Evolutionary conservation across 169 alveolate species (phyloP), one percentile per base, ranked within the genome.

Genomic region (Cryptosporidium andersoni): DNA sequence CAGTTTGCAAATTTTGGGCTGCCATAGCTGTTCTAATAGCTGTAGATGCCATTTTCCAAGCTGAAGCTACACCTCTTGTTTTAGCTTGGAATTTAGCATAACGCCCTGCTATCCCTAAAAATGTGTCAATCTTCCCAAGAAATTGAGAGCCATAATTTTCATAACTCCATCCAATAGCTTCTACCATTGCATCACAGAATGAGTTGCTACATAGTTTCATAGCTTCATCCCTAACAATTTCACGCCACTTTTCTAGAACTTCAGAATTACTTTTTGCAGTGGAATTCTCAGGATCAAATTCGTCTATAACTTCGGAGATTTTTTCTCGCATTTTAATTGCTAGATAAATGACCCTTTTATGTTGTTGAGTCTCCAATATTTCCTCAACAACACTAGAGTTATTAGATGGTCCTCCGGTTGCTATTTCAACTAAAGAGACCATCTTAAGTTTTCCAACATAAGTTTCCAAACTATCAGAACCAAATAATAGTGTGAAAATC

Each of bases 161-260:
- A 90, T 95, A 95, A 4, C 95, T 92, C 97, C 97, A 95, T 2
- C 96, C 97, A 34, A 95, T 91, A 55, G 96, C 94, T 65, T 91
- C 94, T 34, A 93, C 91, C 66, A 95, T 92, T 39, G 94, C 93
- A 62, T 91, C 94, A 5, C 96, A 91, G 66, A 94, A 95, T 11
- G 96, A 92, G 49, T 90, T 92, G 63, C 88, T 92, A 89, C 97
- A 94, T 80, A 89, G 89, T 40, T 53, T 90, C 56, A 81, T 89
- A n/a, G 94, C 95, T 62, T 89, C 92, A 39, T 82, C 67, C 25
- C 67, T 64, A 81, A 94, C 81, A 42, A 65, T 80, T 43, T 67
- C 88, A 36, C 89, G 90, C 95, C 95, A 94, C 9, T 81, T 12
- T 3, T 3, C 37, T 4, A 66, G 64, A 4, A 40, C 49, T 52